Percentiles rank a stretch among this genome's conserved stretches.
Conservation (phyloP, 2,329 filamentous ascomycete genomes). For the Pseudocercospora fuligena region DNA sequence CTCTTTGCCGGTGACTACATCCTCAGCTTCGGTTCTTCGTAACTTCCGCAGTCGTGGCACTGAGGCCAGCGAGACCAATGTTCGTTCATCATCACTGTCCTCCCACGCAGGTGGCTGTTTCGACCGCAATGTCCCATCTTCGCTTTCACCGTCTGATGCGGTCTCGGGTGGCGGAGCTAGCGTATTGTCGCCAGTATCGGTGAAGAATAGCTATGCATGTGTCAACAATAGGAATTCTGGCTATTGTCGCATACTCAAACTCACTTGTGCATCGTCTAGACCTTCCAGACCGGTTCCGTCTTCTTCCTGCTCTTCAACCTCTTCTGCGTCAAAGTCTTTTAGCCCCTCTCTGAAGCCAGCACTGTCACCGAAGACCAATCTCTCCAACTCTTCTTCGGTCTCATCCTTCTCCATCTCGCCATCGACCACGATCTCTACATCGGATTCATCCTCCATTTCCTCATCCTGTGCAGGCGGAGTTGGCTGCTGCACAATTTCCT, state of each 20-base stretch:
- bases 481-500: slow-evolving; percentile 28
- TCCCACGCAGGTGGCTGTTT: slow-evolving; percentile 73
- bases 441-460: slow-evolving; percentile 34
- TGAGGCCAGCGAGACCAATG: slow-evolving; percentile 80
- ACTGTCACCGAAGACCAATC: slow-evolving; percentile 84
- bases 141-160: slow-evolving; percentile 49
- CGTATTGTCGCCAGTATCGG: slow-evolving; percentile 66
- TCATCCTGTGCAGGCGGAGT: slow-evolving; percentile 27
- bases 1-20: slow-evolving; percentile 82
- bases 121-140: slow-evolving; percentile 44
- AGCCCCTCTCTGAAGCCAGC: slow-evolving; percentile 79
- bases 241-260: slow-evolving; percentile 34
- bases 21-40: slow-evolving; percentile 78
- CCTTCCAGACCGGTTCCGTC: slow-evolving; percentile 58
- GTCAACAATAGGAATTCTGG: slow-evolving; percentile 17
- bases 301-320: slow-evolving; percentile 53
- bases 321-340: slow-evolving; percentile 58
- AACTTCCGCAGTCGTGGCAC: slow-evolving; percentile 81
- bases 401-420: slow-evolving; percentile 38
- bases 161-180: slow-evolving; percentile 47
- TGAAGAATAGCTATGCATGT: slow-evolving; percentile 70
- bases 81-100: slow-evolving; percentile 91
- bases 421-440: slow-evolving; percentile 38
- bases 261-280: slow-evolving; percentile 74
- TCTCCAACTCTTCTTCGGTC: slow-evolving; percentile 58